These are phyloP conservation scores for Sporothrix protearum DNA, from an alignment of 2,329 filamentous ascomycete species.

Conservation along the genomic window DNA sequence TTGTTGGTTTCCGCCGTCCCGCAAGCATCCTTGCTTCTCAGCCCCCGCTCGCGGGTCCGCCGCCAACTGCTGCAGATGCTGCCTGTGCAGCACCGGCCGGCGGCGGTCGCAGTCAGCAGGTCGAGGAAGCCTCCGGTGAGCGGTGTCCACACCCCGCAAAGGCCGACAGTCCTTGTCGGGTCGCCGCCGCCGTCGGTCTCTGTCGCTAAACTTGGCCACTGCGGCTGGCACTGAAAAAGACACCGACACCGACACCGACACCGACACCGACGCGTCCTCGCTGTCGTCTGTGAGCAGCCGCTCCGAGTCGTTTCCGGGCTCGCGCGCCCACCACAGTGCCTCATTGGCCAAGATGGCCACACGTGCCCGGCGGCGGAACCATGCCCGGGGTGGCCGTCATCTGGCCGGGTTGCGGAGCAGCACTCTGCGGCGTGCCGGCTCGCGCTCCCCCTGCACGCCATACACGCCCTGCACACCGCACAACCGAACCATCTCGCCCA, in stretches of 20 bases:
- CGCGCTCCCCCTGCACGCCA: not conserved
- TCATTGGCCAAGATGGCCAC: conserved; percentile 8
- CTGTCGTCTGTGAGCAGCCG: not conserved
- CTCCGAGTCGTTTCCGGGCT: not conserved
- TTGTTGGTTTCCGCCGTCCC: not conserved
- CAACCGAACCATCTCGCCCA: conserved; percentile 24
- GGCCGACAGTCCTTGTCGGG: conserved; percentile 11
- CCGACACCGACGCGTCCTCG: not conserved
- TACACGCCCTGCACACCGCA: conserved; percentile 4
- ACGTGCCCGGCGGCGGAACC: conserved; percentile 14
- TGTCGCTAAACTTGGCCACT: conserved; percentile 4
- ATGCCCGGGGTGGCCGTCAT: not conserved
- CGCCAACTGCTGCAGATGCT: conserved; percentile 22
- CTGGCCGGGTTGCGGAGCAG: conserved; percentile 14
- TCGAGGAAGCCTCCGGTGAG: not conserved
- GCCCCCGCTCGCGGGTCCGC: conserved; percentile 13
- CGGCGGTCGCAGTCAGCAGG: not conserved
- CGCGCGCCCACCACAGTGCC: not conserved
- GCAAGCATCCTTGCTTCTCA: not conserved
- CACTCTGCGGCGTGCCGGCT: not conserved
- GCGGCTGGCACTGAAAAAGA: too few relatives aligned
- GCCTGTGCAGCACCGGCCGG: conserved; percentile 5
- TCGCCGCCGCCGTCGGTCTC: conserved; percentile 6
- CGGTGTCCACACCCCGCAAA: not conserved
- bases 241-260: not conserved